Evolutionary conservation across 345 rosid genomes (phyloP).

Genomic region (Gossypium thurberi): DNA sequence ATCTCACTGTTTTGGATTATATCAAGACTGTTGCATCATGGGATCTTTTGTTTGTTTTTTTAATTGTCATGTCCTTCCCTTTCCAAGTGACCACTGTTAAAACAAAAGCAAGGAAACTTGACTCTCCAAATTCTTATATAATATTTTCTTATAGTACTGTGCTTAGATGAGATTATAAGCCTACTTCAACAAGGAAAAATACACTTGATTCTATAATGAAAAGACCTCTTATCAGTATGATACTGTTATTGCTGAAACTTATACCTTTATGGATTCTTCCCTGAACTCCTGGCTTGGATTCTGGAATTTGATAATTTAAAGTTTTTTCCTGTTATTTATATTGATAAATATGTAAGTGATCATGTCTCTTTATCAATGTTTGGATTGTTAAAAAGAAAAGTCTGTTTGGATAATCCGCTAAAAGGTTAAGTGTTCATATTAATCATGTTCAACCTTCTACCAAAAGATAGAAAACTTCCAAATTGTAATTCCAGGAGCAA

Average conservation of each 20-base stretch:
- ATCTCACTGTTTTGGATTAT: background rate
- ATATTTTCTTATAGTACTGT: background rate
- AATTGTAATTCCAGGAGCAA: background rate
- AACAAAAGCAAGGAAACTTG: background rate
- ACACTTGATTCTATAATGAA: background rate
- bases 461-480: background rate
- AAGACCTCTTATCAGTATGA: background rate
- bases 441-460: background rate
- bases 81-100: background rate
- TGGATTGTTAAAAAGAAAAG: background rate
- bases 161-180: background rate
- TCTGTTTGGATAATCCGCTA: no score
- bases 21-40: background rate
- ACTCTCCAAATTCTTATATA: background rate
- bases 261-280: background rate
- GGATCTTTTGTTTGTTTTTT: background rate
- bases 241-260: constrained; percentile 1
- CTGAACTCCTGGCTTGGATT: background rate
- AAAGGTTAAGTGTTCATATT: background rate
- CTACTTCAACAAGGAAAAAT: background rate
- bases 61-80: background rate
- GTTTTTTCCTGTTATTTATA: background rate
- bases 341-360: background rate
- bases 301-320: background rate
- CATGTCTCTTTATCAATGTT: background rate